Conservation (phyloP, 176 grass and related monocot species). For the Thinopyrum elongatum region DNA sequence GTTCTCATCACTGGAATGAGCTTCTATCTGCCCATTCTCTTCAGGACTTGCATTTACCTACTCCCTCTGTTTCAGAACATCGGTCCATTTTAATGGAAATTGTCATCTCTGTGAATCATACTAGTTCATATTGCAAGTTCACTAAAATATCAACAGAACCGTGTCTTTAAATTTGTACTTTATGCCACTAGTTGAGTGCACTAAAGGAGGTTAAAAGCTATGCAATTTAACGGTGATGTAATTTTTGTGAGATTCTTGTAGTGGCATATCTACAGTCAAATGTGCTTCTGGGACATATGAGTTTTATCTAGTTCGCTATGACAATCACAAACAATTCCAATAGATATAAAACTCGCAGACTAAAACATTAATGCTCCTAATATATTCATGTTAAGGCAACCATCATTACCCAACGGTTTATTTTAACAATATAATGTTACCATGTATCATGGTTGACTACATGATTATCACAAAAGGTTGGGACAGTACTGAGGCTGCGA, state of each 20-base stretch:
- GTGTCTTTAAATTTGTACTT: too few relatives aligned
- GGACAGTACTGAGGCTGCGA: too few relatives aligned
- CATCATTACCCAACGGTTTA: neutral
- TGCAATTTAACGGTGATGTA: neutral
- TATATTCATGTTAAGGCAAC: neutral
- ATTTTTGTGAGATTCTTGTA: neutral
- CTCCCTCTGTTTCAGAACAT: neutral
- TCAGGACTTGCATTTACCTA: neutral
- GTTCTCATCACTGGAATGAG: constrained; percentile 1
- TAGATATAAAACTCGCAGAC: neutral
- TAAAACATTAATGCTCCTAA: neutral
- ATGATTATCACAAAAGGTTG: too few relatives aligned
- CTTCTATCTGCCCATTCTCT: neutral
- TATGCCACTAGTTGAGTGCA: neutral
- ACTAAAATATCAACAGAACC: neutral
- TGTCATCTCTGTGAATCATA: neutral
- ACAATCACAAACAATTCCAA: too few relatives aligned
- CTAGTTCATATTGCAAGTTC: neutral
- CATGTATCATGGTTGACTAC: too few relatives aligned
- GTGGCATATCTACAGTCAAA: too few relatives aligned
- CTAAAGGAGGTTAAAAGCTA: neutral
- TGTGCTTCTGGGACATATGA: neutral
- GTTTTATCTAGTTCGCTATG: neutral
- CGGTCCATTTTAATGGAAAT: neutral
- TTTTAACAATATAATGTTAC: too few relatives aligned